Conservation (phyloP, 129 eudicot species). For the Flaveria trinervia region DNA sequence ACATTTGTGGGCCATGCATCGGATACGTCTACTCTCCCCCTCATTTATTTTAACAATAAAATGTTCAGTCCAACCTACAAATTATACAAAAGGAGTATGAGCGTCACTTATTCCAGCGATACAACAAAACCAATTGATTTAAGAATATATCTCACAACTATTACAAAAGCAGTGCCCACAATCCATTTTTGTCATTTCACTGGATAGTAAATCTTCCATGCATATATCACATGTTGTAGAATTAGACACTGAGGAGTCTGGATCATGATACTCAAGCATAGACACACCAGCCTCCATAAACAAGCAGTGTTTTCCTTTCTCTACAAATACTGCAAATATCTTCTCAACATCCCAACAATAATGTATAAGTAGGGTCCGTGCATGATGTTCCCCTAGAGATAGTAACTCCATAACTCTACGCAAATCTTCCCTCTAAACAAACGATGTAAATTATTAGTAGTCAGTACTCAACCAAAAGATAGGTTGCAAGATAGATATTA, state of each 20-base stretch:
- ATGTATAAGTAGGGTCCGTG: slow-evolving; percentile 82
- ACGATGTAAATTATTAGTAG: slow-evolving; percentile 15
- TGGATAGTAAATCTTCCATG: slow-evolving; percentile 71
- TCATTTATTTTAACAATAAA: slow-evolving; percentile 85
- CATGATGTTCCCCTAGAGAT: slow-evolving; percentile 83
- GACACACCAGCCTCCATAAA: slow-evolving; percentile 80
- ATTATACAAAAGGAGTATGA: slow-evolving; percentile 2
- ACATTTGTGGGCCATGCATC: slow-evolving; percentile 94
- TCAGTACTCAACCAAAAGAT: slow-evolving; percentile 12
- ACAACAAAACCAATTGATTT: neutral
- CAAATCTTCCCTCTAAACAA: slow-evolving; percentile 77
- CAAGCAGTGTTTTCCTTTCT: slow-evolving; percentile 64
- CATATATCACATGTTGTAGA: slow-evolving; percentile 72
- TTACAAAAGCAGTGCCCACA: slow-evolving; percentile 96
- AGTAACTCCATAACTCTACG: slow-evolving; percentile 78
- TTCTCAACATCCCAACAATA: slow-evolving; percentile 92
- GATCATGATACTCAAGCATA: slow-evolving; percentile 39
- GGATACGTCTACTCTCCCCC: slow-evolving; percentile 86
- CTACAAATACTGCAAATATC: slow-evolving; percentile 70
- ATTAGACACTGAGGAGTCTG: slow-evolving; percentile 41
- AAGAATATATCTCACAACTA: slow-evolving; percentile 54
- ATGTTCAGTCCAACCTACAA: slow-evolving; percentile 89
- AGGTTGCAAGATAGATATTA: slow-evolving; percentile 8
- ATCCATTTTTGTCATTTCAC: slow-evolving; percentile 75
- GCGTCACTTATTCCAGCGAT: neutral